Percentiles rank a stretch among this genome's conserved stretches.
These are phyloP conservation scores for Citrus sp. DNA, from an alignment of 345 rosid genomes.

Conservation along the genomic window DNA sequence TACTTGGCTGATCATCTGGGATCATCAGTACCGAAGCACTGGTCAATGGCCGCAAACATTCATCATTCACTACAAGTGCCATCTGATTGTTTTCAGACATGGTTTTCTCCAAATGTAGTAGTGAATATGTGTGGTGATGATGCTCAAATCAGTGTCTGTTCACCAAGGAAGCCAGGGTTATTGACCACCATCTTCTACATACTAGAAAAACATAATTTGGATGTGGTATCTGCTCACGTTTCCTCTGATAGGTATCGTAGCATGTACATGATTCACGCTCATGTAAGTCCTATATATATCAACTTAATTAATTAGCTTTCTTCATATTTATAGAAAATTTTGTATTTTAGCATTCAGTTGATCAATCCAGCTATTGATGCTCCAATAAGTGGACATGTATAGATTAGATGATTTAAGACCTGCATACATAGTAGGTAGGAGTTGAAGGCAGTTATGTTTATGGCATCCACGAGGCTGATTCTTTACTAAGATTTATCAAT, in stretches of 20 bases:
- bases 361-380: no score
- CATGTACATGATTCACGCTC: constrained; percentile 37
- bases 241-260: constrained; percentile 29
- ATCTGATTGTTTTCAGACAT: constrained; percentile 36
- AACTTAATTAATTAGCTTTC: background rate
- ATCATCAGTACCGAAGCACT: constrained; percentile 12
- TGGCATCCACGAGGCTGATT: no score
- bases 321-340: no score
- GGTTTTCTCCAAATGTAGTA: constrained; percentile 55
- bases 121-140: constrained; percentile 44
- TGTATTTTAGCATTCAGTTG: no score
- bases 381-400: no score
- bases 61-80: constrained; percentile 14
- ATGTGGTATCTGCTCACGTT: constrained; percentile 46
- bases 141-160: constrained; percentile 49
- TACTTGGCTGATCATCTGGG: constrained; percentile 35
- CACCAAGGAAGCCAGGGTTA: constrained; percentile 35
- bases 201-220: constrained; percentile 48
- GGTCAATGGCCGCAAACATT: constrained; percentile 1
- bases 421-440: no score
- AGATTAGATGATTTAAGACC: no score
- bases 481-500: no score
- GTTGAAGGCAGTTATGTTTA: no score
- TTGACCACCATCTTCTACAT: constrained; percentile 36
- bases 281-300: constrained; percentile 17